These are phyloP conservation scores for Colletotrichum neosansevieriae DNA, from an alignment of 2,329 filamentous ascomycete species.

Conservation along the genomic window DNA sequence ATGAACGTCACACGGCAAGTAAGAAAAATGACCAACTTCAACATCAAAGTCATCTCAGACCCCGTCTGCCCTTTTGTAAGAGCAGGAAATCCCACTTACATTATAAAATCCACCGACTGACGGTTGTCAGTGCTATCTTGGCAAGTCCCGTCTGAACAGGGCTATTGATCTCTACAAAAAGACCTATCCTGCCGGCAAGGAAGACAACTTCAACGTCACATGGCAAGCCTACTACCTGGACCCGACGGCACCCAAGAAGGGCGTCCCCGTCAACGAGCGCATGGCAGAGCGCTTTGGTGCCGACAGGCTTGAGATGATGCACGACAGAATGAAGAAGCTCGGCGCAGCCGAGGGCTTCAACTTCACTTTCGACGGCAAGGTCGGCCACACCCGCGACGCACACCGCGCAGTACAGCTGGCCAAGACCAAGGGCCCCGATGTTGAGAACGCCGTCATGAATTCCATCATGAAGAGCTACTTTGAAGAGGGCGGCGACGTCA, in stretches of 20 bases:
- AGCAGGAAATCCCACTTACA: background rate
- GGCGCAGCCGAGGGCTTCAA: slow-evolving; percentile 77
- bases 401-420: slow-evolving; percentile 82
- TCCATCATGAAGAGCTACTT: slow-evolving; percentile 76
- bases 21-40: slow-evolving; percentile 76
- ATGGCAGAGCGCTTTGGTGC: slow-evolving; percentile 76
- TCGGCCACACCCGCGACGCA: slow-evolving; percentile 83
- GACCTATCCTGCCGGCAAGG: slow-evolving; percentile 66
- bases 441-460: slow-evolving; percentile 71
- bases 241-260: slow-evolving; percentile 65
- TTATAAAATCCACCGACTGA: slow-evolving; percentile 42
- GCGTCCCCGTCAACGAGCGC: slow-evolving; percentile 61
- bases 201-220: slow-evolving; percentile 77
- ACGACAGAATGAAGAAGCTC: slow-evolving; percentile 65
- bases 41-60: slow-evolving; percentile 84
- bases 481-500: slow-evolving; percentile 74
- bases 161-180: slow-evolving; percentile 77
- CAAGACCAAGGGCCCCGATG: slow-evolving; percentile 59
- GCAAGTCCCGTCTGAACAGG: slow-evolving; percentile 78
- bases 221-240: slow-evolving; percentile 89
- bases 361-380: slow-evolving; percentile 78
- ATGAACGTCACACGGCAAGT: slow-evolving; percentile 36
- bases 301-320: slow-evolving; percentile 68
- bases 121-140: slow-evolving; percentile 76
- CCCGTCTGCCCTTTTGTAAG: slow-evolving; percentile 77